Conservation (phyloP, 148 eudicot genomes). For the Mesembryanthemum crystallinum region DNA sequence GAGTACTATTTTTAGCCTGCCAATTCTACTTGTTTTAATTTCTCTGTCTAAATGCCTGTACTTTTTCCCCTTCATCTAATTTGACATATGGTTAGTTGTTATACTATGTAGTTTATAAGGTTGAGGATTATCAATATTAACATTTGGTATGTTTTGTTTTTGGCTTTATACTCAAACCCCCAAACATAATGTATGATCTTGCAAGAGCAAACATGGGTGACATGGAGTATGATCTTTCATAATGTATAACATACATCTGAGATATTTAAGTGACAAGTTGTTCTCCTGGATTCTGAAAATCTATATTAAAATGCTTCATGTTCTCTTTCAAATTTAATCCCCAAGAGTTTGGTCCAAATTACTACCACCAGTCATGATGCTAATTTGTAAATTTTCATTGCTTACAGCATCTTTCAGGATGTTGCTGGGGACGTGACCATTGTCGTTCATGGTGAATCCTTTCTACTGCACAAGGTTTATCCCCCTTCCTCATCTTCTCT, state of each 20-base stretch:
- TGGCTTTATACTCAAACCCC: no score
- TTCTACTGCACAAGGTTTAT: conserved; percentile 66
- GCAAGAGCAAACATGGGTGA: no score
- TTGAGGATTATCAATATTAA: no score
- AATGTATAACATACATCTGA: no score
- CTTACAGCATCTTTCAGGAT: conserved; percentile 62
- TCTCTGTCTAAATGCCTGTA: background rate
- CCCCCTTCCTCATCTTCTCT: background rate
- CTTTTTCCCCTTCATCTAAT: no score
- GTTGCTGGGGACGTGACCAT: conserved; percentile 70
- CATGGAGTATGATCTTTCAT: no score
- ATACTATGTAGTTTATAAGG: no score
- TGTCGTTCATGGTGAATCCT: conserved; percentile 58
- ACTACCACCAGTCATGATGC: background rate
- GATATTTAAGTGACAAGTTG: no score
- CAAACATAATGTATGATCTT: no score
- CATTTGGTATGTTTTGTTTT: no score
- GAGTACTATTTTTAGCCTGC: background rate
- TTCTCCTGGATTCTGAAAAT: no score
- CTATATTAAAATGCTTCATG: background rate
- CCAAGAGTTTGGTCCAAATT: background rate
- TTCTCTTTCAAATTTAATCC: background rate
- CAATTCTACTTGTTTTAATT: background rate
- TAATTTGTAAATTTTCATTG: background rate
- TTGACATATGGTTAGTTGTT: no score